Conservation (phyloP, 2,329 filamentous ascomycete genomes). For the Calonectria henricotiae region DNA sequence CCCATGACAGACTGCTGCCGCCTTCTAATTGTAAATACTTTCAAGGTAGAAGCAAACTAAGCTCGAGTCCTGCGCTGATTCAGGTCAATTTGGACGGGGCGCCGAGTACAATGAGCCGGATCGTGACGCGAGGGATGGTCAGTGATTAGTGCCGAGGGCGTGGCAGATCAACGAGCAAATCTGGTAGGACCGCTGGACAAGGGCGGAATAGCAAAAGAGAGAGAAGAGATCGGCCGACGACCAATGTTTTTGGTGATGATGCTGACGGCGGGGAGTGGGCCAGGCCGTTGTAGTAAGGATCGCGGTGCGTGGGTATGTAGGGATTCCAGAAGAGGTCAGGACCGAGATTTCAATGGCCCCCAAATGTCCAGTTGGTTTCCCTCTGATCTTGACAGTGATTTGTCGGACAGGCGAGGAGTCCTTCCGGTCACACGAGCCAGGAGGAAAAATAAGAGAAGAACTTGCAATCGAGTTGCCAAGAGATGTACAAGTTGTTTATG, state of each 20-base stretch:
- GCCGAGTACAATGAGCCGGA: neutral
- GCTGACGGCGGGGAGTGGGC: conserved; percentile 17
- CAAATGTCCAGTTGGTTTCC: conserved; percentile 19
- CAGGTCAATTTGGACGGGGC: conserved; percentile 14
- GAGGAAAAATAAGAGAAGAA: neutral
- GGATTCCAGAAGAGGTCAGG: conserved; percentile 17
- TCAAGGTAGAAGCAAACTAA: neutral
- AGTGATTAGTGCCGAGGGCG: neutral
- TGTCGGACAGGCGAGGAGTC: neutral
- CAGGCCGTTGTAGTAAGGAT: conserved; percentile 10
- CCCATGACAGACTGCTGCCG: conserved; percentile 37
- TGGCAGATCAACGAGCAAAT: neutral
- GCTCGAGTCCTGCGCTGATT: conserved; percentile 10
- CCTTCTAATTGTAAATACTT: neutral
- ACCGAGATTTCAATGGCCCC: neutral
- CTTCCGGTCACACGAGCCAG: neutral
- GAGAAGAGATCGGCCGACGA: neutral
- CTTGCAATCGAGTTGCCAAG: conserved; percentile 3
- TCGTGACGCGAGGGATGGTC: neutral
- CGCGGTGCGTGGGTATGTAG: neutral
- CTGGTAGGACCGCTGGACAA: neutral
- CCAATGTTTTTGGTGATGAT: conserved; percentile 18
- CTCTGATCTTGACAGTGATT: neutral
- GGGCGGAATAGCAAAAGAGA: neutral
- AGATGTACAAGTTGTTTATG: conserved; percentile 22